Percentiles rank a stretch among this genome's conserved stretches.
Evolutionary conservation across 208 protist species (phyloP).

Genomic region (Herpetomonas tarakana): DNA sequence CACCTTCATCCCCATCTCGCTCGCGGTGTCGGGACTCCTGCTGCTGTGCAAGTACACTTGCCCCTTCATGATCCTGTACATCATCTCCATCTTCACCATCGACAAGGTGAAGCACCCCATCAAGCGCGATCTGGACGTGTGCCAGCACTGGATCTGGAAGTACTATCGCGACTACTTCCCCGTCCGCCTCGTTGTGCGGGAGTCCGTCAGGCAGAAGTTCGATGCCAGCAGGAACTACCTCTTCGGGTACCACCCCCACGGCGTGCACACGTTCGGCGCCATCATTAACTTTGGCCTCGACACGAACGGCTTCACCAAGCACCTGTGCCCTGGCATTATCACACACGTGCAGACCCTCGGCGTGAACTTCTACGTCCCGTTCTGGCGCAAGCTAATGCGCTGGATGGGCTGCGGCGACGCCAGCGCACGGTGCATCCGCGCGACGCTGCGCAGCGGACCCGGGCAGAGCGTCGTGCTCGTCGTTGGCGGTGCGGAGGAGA

Average conservation of each 20-base stretch:
- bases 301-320: conserved; percentile 25
- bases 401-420: conserved; percentile 77
- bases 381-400: conserved; percentile 77
- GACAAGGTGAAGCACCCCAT: conserved; percentile 44
- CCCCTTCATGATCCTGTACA: conserved; percentile 57
- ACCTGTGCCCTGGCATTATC: conserved; percentile 56
- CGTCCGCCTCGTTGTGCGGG: conserved; percentile 60
- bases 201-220: conserved; percentile 36
- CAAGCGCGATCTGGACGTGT: conserved; percentile 17
- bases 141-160: conserved; percentile 36
- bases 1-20: conserved; percentile 30
- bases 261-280: conserved; percentile 85
- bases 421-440: conserved; percentile 58
- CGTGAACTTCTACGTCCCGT: conserved; percentile 85
- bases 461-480: conserved; percentile 83
- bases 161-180: conserved; percentile 88
- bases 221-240: conserved; percentile 72
- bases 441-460: conserved; percentile 62
- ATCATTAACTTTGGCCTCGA: conserved; percentile 72
- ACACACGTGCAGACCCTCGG: conserved; percentile 80
- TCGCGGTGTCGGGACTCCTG: conserved; percentile 28
- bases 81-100: conserved; percentile 66
- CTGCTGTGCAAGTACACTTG: conserved; percentile 45
- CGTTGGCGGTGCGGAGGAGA: conserved; percentile 80
- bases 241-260: conserved; percentile 89